Evolutionary conservation across 345 rosid genomes (phyloP).

Genomic region (Gossypium australe): DNA sequence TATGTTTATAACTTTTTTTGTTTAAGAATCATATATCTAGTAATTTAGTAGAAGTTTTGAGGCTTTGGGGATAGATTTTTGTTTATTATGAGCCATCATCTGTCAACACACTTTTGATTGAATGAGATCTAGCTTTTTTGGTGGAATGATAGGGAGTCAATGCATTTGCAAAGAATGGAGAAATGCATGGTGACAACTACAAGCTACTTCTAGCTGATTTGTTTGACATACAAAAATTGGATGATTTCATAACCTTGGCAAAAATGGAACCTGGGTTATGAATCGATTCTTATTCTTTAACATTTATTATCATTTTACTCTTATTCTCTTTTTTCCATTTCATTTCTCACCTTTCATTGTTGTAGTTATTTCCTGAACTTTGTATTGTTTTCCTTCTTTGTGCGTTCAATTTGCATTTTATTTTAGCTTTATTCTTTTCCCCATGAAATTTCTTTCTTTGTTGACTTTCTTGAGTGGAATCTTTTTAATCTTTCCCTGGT

Average conservation of each 20-base stretch:
- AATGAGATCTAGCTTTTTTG: not conserved
- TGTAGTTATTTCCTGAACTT: not conserved
- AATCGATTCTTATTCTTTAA: not conserved
- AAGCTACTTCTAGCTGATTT: conserved; percentile 78
- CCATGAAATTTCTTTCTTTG: not conserved
- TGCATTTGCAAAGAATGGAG: conserved; percentile 62
- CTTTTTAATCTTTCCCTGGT: not conserved
- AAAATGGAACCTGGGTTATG: conserved; percentile 56
- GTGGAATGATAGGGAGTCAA: not conserved
- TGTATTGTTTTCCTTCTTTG: not conserved
- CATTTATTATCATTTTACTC: not conserved
- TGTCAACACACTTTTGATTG: not conserved
- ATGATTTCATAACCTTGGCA: conserved; percentile 62
- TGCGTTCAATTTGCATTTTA: not conserved
- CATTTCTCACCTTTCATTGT: not conserved
- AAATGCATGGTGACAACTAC: conserved; percentile 76
- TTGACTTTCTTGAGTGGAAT: not conserved
- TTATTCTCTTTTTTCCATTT: not conserved
- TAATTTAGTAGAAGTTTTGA: too few relatives aligned
- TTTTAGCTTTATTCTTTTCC: not conserved
- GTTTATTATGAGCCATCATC: too few relatives aligned
- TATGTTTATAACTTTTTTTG: too few relatives aligned
- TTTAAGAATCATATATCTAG: too few relatives aligned
- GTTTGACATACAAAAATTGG: conserved; percentile 60
- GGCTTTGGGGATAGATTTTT: too few relatives aligned